Evolutionary conservation across 169 alveolate species (phyloP).

Genomic region (Plasmodium sp.): DNA sequence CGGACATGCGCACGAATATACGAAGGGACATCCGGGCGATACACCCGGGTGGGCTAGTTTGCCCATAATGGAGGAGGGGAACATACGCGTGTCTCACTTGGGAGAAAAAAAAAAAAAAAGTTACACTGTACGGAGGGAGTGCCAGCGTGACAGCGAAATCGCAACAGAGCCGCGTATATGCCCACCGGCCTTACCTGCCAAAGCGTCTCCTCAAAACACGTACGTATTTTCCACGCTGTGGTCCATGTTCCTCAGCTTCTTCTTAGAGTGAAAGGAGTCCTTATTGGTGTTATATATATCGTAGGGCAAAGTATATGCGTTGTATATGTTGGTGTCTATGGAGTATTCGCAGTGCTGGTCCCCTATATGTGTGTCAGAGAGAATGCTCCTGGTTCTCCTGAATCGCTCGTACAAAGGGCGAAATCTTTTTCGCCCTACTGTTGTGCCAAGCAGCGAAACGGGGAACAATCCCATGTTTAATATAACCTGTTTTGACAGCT

Average conservation of each 20-base stretch:
- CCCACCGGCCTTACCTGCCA: not conserved
- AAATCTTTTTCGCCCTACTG: conserved; percentile 81
- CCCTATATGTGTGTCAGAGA: conserved; percentile 81
- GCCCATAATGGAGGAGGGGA: not conserved
- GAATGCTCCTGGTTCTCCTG: conserved; percentile 80
- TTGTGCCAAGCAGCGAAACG: conserved; percentile 80
- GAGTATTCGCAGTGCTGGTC: conserved; percentile 82
- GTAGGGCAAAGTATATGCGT: conserved; percentile 70
- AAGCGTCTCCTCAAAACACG: conserved; percentile 12
- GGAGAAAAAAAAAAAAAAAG: not conserved
- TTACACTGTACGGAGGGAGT: not conserved
- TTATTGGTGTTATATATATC: conserved; percentile 68
- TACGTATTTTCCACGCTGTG: conserved; percentile 44
- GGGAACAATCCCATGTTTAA: conserved; percentile 84
- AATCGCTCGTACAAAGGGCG: conserved; percentile 80
- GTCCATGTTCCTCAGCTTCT: not conserved
- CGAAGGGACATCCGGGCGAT: not conserved
- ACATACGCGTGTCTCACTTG: not conserved
- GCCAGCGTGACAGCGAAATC: not conserved
- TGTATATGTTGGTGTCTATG: conserved; percentile 63
- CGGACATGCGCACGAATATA: not conserved
- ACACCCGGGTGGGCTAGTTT: not conserved
- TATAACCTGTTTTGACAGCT: conserved; percentile 80
- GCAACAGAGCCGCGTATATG: not conserved
- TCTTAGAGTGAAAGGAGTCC: conserved; percentile 22